phyloP scores from a whole-genome alignment of 2,329 filamentous ascomycete species.

The Cytospora paraplurivora region DNA sequence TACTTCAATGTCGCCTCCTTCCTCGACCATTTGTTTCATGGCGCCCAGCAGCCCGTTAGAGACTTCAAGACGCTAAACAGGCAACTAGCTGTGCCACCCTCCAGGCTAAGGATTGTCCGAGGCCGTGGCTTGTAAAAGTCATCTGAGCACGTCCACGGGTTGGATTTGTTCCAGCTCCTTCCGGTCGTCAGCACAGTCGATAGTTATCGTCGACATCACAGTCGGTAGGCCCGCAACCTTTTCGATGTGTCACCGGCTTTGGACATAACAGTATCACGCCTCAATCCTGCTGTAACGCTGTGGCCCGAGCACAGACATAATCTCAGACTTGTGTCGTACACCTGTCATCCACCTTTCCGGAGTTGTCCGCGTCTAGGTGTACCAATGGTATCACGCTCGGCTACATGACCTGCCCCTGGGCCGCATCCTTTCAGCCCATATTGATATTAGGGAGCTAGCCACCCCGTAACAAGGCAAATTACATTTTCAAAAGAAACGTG shows the following conservation, averaged over 20 bases:
- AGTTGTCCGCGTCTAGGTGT: background rate
- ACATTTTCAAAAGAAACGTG: constrained; percentile 36
- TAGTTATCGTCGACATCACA: background rate
- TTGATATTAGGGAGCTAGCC: constrained; percentile 32
- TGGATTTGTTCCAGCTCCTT: background rate
- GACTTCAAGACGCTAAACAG: too few relatives aligned
- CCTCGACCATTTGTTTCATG: too few relatives aligned
- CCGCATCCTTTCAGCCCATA: constrained; percentile 20
- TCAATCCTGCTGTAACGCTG: background rate
- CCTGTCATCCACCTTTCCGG: background rate
- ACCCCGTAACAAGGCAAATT: constrained; percentile 33
- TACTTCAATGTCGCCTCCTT: too few relatives aligned
- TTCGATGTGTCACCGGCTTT: background rate
- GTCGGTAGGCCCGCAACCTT: background rate
- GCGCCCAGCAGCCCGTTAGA: background rate
- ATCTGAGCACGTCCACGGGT: background rate
- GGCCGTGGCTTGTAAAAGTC: background rate
- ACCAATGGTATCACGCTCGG: background rate
- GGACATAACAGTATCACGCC: background rate
- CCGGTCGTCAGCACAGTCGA: background rate
- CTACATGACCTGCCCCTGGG: rapidly evolving
- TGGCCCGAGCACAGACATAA: background rate
- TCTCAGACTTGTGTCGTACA: background rate
- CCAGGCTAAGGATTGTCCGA: background rate
- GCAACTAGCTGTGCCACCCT: background rate